Evolutionary conservation across 169 alveolate species (phyloP).

Genomic region (Eimeria sp.): DNA sequence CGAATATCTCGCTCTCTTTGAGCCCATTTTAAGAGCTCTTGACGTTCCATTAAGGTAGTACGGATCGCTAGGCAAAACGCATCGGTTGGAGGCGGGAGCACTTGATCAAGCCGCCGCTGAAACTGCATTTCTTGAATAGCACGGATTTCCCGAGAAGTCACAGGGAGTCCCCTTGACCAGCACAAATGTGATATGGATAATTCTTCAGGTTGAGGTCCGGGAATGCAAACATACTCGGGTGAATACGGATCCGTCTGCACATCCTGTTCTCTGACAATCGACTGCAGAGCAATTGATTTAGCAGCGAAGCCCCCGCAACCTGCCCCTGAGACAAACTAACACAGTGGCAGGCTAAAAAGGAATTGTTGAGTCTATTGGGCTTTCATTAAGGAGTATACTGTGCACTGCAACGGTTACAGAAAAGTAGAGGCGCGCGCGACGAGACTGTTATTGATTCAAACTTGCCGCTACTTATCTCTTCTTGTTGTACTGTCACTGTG

Average conservation of each 20-base stretch:
- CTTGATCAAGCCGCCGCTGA: constrained; percentile 92
- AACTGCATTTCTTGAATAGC: constrained; percentile 93
- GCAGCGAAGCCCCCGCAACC: neutral
- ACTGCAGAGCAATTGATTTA: constrained; percentile 82
- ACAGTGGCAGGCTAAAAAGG: neutral
- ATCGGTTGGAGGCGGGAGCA: constrained; percentile 95
- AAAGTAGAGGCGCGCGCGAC: neutral
- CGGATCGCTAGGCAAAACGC: constrained; percentile 93
- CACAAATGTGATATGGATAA: constrained; percentile 90
- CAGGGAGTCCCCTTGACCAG: constrained; percentile 95
- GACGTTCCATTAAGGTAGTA: constrained; percentile 92
- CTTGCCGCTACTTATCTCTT: constrained; percentile 5
- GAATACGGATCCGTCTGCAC: constrained; percentile 96
- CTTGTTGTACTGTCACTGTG: neutral
- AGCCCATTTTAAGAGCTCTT: constrained; percentile 96
- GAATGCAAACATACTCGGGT: constrained; percentile 88
- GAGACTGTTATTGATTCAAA: neutral
- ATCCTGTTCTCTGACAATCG: constrained; percentile 93
- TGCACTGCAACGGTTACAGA: neutral
- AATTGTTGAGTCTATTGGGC: neutral
- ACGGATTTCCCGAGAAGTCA: constrained; percentile 93
- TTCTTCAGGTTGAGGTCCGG: constrained; percentile 92
- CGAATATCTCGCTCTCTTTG: constrained; percentile 92
- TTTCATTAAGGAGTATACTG: neutral
- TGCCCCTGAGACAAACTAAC: neutral